Evolutionary conservation across 345 rosid genomes (phyloP).

Genomic region (Mercurialis annua): DNA sequence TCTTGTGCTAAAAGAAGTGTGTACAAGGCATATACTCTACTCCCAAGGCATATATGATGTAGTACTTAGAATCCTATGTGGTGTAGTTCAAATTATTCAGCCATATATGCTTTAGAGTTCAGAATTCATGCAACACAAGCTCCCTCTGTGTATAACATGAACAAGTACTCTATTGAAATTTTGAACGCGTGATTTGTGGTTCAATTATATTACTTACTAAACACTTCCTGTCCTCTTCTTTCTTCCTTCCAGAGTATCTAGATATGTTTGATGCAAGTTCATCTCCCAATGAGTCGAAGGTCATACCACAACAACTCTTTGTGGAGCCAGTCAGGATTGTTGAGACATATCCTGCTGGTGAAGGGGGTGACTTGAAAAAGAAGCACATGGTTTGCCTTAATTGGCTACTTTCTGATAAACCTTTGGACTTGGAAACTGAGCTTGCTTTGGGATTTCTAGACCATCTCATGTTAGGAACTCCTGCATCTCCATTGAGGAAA

Average conservation of each 20-base stretch:
- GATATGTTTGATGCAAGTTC: conserved; percentile 71
- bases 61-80: background rate
- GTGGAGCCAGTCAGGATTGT: conserved; percentile 67
- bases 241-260: conserved; percentile 60
- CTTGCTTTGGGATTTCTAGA: conserved; percentile 87
- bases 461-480: conserved; percentile 93
- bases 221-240: conserved; percentile 13
- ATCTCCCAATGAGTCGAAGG: conserved; percentile 56
- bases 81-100: background rate
- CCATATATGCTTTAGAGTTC: background rate
- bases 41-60: background rate
- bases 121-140: background rate
- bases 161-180: background rate
- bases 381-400: conserved; percentile 93
- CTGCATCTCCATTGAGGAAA: conserved; percentile 93
- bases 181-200: background rate
- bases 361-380: conserved; percentile 73
- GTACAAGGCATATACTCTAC: background rate
- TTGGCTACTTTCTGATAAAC: conserved; percentile 85
- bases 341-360: conserved; percentile 85
- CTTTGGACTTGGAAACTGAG: conserved; percentile 85
- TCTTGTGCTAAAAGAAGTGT: background rate
- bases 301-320: conserved; percentile 61
- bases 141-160: background rate
- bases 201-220: background rate